These are phyloP conservation scores for Penicillium daleae DNA, from an alignment of 495 filamentous ascomycete genomes.

Conservation along the genomic window DNA sequence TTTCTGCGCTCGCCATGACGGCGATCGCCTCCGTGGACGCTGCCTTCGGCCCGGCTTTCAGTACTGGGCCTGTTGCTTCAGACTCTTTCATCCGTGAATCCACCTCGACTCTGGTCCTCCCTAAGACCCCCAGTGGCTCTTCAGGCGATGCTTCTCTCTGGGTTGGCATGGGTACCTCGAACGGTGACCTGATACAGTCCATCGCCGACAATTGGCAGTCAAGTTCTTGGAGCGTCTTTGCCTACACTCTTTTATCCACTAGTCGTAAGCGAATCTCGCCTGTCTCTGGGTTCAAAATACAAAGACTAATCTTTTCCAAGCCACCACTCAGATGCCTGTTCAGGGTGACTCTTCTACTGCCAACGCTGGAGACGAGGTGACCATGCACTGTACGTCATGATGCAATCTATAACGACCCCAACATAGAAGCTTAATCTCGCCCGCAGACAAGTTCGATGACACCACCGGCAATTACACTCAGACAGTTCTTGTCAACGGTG, in stretches of 20 bases:
- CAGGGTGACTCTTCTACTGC: conserved; percentile 31
- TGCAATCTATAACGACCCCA: background rate
- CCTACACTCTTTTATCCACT: conserved; percentile 32
- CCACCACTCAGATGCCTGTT: conserved; percentile 31
- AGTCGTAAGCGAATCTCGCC: conserved; percentile 29
- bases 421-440: background rate
- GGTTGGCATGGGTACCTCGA: conserved; percentile 45
- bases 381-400: conserved; percentile 35
- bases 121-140: conserved; percentile 32
- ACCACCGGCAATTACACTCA: conserved; percentile 44
- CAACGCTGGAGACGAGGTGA: conserved; percentile 29
- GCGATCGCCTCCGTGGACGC: conserved; percentile 24
- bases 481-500: conserved; percentile 40
- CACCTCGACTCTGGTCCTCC: conserved; percentile 41
- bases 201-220: conserved; percentile 36
- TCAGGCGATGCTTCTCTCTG: conserved; percentile 36
- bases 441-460: conserved; percentile 42
- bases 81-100: conserved; percentile 41
- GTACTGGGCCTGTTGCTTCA: conserved; percentile 40
- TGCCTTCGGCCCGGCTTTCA: conserved; percentile 38
- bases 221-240: conserved; percentile 33
- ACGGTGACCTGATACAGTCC: conserved; percentile 44
- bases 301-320: conserved; percentile 18
- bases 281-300: background rate
- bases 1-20: conserved; percentile 16